Conservation (phyloP, 495 filamentous ascomycete genomes). For the Penicillium egyptiacum region DNA sequence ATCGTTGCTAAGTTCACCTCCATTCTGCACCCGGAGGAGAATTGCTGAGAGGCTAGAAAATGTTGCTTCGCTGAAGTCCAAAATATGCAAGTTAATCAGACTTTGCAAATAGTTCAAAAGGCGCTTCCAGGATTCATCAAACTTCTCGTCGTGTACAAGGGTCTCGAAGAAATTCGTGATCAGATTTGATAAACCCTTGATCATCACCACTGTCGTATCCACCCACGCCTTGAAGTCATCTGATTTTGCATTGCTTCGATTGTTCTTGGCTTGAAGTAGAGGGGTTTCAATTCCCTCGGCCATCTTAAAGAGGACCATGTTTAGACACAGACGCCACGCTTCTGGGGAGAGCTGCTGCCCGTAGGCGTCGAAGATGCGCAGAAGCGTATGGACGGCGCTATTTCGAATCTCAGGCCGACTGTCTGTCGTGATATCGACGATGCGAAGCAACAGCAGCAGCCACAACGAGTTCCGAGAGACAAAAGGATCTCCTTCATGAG, state of each 20-base stretch:
- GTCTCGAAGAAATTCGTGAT: constrained; percentile 67
- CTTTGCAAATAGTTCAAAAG: constrained; percentile 63
- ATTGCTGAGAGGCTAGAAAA: constrained; percentile 68
- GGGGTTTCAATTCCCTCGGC: constrained; percentile 49
- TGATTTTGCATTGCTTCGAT: constrained; percentile 20
- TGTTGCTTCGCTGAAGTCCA: constrained; percentile 70
- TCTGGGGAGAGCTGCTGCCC: constrained; percentile 74
- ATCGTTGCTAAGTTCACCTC: constrained; percentile 52
- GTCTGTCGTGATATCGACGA: constrained; percentile 76
- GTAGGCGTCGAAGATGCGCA: constrained; percentile 89
- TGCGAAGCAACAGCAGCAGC: constrained; percentile 77
- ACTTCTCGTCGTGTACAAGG: constrained; percentile 54
- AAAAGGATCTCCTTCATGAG: constrained; percentile 37
- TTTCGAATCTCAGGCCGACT: constrained; percentile 83
- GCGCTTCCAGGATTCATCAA: constrained; percentile 65
- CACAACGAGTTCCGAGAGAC: constrained; percentile 64
- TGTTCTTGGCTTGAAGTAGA: constrained; percentile 23
- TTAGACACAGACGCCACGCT: constrained; percentile 82
- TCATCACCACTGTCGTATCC: constrained; percentile 72
- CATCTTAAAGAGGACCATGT: constrained; percentile 75
- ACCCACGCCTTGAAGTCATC: constrained; percentile 61
- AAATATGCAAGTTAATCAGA: constrained; percentile 57
- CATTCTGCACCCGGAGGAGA: constrained; percentile 53
- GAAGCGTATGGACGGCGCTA: constrained; percentile 84
- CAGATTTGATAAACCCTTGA: constrained; percentile 67